These are phyloP conservation scores for Diaporthe ampelina DNA, from an alignment of 2,329 filamentous ascomycete genomes.

Conservation along the genomic window DNA sequence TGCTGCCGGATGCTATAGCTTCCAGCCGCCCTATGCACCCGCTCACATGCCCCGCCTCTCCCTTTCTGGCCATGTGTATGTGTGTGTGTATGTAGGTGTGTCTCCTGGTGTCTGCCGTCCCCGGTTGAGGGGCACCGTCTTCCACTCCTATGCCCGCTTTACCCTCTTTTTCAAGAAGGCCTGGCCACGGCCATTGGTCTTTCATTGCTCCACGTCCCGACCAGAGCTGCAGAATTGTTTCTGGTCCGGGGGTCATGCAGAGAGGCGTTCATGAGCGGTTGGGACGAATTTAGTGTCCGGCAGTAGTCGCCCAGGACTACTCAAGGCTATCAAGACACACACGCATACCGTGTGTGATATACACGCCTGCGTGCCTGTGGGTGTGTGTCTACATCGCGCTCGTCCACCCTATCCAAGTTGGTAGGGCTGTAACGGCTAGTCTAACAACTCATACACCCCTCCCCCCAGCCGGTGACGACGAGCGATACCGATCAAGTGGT, in stretches of 20 bases:
- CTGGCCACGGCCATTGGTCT: constrained; percentile 10
- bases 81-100: background rate
- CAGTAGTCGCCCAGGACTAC: constrained; percentile 32
- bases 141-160: background rate
- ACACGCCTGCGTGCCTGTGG: background rate
- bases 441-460: background rate
- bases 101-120: too few species aligned
- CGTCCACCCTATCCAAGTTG: constrained; percentile 3
- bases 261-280: constrained; percentile 21
- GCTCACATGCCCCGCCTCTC: background rate
- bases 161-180: background rate
- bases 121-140: background rate
- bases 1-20: constrained; percentile 37
- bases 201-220: background rate
- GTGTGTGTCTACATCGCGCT: background rate
- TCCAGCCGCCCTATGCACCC: constrained; percentile 36
- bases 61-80: background rate
- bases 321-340: background rate
- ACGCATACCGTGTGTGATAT: background rate
- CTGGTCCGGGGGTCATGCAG: constrained; percentile 13
- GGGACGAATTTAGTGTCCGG: constrained; percentile 29
- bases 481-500: constrained; percentile 24
- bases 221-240: constrained; percentile 21
- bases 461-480: constrained; percentile 19
- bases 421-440: constrained; percentile 29